phyloP scores from a whole-genome alignment of 371 early-diverging fungal species.

The Rhizomucor miehei region DNA sequence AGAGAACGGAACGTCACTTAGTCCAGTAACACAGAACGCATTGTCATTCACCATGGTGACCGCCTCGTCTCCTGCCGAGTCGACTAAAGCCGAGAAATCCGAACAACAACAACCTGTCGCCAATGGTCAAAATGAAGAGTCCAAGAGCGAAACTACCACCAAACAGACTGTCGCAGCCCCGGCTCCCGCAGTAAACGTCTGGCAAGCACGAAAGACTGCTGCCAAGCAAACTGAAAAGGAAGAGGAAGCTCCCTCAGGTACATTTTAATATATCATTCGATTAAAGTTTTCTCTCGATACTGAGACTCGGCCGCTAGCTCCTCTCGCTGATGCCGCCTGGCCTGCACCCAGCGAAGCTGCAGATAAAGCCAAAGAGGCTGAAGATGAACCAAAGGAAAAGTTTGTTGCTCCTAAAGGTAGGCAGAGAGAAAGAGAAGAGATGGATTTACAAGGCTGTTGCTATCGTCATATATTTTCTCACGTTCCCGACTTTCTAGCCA shows the following conservation, averaged over 20 bases:
- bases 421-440: too few relatives aligned
- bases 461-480: background rate
- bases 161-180: constrained; percentile 41
- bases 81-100: background rate
- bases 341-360: constrained; percentile 47
- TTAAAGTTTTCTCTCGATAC: too few relatives aligned
- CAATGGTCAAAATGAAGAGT: background rate
- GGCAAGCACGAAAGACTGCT: constrained; percentile 48
- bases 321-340: constrained; percentile 29
- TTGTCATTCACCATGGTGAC: too few relatives aligned
- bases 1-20: too few relatives aligned
- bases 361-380: constrained; percentile 18
- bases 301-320: background rate
- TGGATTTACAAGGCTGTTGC: constrained; percentile 2
- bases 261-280: too few relatives aligned
- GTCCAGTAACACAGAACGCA: too few relatives aligned
- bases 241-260: constrained; percentile 4
- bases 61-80: too few relatives aligned
- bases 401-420: constrained; percentile 29
- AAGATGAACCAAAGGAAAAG: constrained; percentile 43
- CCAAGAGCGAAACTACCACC: constrained; percentile 8
- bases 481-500: constrained; percentile 22
- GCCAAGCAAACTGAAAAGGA: constrained; percentile 14
- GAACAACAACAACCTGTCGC: background rate
- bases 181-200: constrained; percentile 54